These are phyloP conservation scores for Globisporangium perplexum DNA, from an alignment of 352 stramenopile species.

Conservation along the genomic window DNA sequence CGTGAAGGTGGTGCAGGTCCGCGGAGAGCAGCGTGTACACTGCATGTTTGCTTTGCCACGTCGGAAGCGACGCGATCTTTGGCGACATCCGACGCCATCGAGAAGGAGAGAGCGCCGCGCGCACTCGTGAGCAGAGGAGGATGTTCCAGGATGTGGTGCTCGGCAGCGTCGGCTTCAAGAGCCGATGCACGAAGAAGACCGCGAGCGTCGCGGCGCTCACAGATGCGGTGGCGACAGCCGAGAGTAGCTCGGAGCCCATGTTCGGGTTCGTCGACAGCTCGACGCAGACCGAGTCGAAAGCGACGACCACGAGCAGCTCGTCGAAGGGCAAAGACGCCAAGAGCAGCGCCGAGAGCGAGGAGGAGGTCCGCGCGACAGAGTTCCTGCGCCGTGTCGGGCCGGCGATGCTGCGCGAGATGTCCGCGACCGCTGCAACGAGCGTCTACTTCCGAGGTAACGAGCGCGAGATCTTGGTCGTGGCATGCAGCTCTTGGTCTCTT, in stretches of 20 bases:
- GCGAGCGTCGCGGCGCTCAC: slow-evolving; percentile 21
- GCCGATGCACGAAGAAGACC: slow-evolving; percentile 34
- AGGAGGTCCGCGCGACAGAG: slow-evolving; percentile 21
- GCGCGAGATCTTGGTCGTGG: neutral
- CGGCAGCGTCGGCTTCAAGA: slow-evolving; percentile 46
- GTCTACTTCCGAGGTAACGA: slow-evolving; percentile 36
- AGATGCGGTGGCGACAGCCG: slow-evolving; percentile 23
- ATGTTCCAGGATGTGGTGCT: slow-evolving; percentile 66
- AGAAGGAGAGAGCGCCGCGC: no score
- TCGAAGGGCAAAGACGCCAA: slow-evolving; percentile 20
- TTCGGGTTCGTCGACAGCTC: slow-evolving; percentile 21
- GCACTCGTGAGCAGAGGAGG: no score
- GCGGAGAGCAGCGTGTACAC: no score
- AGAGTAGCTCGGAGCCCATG: slow-evolving; percentile 41
- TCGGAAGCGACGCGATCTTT: neutral
- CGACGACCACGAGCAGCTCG: slow-evolving; percentile 9
- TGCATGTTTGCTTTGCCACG: neutral
- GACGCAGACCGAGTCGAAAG: slow-evolving; percentile 40
- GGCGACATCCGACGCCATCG: no score
- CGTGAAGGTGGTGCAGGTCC: no score
- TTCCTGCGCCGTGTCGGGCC: slow-evolving; percentile 40
- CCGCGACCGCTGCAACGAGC: slow-evolving; percentile 30
- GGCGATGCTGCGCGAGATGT: slow-evolving; percentile 59
- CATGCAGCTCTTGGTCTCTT: neutral
- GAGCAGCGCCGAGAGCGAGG: slow-evolving; percentile 20